A percentile compares a stretch with the other conserved stretches of the same genome.
Evolutionary conservation across 768 basidiomycete genomes (phyloP).

Genomic region (Saitozyma sp.): DNA sequence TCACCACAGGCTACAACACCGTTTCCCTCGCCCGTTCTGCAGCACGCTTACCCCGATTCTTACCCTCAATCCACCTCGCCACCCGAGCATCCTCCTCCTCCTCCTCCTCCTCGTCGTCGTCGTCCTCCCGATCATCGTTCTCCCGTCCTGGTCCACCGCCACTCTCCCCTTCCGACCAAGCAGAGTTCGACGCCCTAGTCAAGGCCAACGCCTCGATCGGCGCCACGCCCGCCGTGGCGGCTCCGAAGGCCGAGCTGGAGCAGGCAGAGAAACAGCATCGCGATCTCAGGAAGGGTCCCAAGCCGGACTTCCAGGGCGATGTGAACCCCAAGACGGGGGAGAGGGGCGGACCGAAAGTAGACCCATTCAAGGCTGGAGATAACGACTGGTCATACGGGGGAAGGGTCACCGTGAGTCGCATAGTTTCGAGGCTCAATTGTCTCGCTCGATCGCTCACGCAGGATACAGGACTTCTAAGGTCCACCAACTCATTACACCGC

Average conservation of each 20-base stretch:
- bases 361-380: conserved; percentile 49
- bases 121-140: conserved; percentile 21
- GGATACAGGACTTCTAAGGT: too few species aligned
- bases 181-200: conserved; percentile 46
- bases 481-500: too few species aligned
- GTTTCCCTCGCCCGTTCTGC: too few species aligned
- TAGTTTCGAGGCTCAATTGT: background rate
- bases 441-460: too few species aligned
- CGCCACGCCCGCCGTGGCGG: conserved; percentile 27
- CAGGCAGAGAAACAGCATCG: conserved; percentile 28
- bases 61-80: too few species aligned
- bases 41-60: too few species aligned
- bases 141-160: conserved; percentile 43
- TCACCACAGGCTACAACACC: too few species aligned
- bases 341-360: conserved; percentile 47
- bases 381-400: conserved; percentile 51
- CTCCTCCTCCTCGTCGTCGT: background rate
- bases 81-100: too few species aligned
- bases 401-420: conserved; percentile 46
- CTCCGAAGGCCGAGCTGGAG: conserved; percentile 19
- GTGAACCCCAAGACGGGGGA: conserved; percentile 50
- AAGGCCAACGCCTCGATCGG: conserved; percentile 34
- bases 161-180: conserved; percentile 45
- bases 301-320: conserved; percentile 47
- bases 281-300: conserved; percentile 43